Percentiles rank a stretch among this genome's conserved stretches.
These are phyloP conservation scores for Lithospermum erythrorhizon DNA, from an alignment of 257 asterid species.

Conservation along the genomic window DNA sequence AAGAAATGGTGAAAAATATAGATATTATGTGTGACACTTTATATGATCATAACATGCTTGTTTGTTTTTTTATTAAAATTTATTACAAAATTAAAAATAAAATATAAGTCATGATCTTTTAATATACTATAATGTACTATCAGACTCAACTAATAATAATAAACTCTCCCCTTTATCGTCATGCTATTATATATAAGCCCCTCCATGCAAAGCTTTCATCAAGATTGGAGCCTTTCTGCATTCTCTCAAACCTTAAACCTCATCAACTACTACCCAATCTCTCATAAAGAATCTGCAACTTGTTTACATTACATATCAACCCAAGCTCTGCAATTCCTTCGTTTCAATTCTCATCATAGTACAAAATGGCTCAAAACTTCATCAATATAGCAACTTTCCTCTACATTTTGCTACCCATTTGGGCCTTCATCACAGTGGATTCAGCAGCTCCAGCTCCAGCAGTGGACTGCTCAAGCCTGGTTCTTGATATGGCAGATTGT, in stretches of 20 bases:
- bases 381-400: not conserved
- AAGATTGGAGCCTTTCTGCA: not conserved
- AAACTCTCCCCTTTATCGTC: not conserved
- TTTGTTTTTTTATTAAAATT: no score
- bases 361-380: not conserved
- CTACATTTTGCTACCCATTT: not conserved
- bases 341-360: no score
- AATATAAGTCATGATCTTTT: no score
- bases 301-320: no score
- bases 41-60: no score
- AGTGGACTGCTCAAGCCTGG: not conserved
- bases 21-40: no score
- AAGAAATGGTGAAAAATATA: no score
- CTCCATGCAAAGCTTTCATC: not conserved
- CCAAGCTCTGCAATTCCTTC: no score
- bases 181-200: not conserved
- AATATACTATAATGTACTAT: no score
- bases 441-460: not conserved
- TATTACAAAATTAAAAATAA: no score
- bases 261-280: not conserved
- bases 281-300: not conserved
- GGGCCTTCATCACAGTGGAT: not conserved
- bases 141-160: no score
- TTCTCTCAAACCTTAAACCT: not conserved
- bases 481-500: slow-evolving; percentile 11